phyloP scores from a whole-genome alignment of 352 stramenopile genomes.

The Phytophthora pistaciae region DNA sequence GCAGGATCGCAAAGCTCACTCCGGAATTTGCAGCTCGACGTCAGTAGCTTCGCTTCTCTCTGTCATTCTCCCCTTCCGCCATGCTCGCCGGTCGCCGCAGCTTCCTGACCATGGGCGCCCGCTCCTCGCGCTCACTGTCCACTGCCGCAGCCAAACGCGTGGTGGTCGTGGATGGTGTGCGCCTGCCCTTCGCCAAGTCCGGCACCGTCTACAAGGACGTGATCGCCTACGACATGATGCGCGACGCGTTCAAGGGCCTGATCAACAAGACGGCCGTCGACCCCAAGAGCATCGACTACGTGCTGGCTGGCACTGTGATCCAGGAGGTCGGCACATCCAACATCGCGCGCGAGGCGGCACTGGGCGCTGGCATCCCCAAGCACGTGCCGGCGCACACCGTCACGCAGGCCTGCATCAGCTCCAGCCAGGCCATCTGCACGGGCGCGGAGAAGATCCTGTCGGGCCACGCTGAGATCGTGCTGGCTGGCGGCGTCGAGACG shows the following conservation, averaged over 20 bases:
- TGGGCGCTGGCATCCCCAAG: conserved; percentile 97
- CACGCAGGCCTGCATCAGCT: conserved; percentile 97
- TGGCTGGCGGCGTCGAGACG: conserved; percentile 97
- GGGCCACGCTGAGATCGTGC: conserved; percentile 95
- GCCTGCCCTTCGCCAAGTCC: conserved; percentile 96
- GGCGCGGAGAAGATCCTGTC: conserved; percentile 97
- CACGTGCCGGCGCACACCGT: conserved; percentile 96
- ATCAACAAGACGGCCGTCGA: conserved; percentile 96
- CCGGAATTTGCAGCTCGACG: conserved; percentile 25
- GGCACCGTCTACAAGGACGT: conserved; percentile 97
- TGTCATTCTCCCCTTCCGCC: background rate
- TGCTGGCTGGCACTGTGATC: conserved; percentile 97
- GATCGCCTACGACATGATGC: conserved; percentile 97
- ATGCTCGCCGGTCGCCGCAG: conserved; percentile 42
- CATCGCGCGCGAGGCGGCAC: conserved; percentile 96
- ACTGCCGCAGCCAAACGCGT: conserved; percentile 65
- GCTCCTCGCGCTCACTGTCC: conserved; percentile 46
- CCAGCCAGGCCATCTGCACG: conserved; percentile 94
- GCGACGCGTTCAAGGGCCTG: conserved; percentile 96
- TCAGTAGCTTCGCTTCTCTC: background rate
- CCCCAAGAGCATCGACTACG: conserved; percentile 96
- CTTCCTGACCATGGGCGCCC: conserved; percentile 24
- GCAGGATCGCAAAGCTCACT: conserved; percentile 30
- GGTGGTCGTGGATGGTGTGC: conserved; percentile 95
- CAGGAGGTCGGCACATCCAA: conserved; percentile 98